Percentiles rank a stretch among this genome's conserved stretches.
Evolutionary conservation across 1,284 basidiomycete species (phyloP).

Genomic region (Baeospora myosura): DNA sequence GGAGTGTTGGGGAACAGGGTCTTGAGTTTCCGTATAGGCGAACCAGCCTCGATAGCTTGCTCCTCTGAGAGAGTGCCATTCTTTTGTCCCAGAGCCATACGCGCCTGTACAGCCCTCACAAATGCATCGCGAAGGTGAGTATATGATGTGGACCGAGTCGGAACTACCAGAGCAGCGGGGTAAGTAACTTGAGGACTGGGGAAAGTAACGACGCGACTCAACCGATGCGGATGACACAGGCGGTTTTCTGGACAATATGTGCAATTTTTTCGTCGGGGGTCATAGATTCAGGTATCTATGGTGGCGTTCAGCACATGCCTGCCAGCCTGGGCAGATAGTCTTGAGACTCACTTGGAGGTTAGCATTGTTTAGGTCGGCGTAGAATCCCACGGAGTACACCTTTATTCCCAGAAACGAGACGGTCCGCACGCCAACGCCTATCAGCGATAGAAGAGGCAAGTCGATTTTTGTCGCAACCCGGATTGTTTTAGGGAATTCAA

Average conservation of each 20-base stretch:
- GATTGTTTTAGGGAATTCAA: conserved; percentile 63
- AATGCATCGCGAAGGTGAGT: conserved; percentile 83
- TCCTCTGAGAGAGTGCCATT: conserved; percentile 48
- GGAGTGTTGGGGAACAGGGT: conserved; percentile 68
- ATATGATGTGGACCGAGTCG: conserved; percentile 75
- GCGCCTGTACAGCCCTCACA: conserved; percentile 64
- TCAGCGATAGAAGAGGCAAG: conserved; percentile 54
- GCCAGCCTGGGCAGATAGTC: background rate
- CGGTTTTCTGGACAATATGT: conserved; percentile 57
- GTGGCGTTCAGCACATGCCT: too few relatives aligned
- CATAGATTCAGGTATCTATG: conserved; percentile 37
- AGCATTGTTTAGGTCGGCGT: conserved; percentile 66
- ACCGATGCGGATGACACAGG: conserved; percentile 75
- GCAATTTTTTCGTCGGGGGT: conserved; percentile 63
- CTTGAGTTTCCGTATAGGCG: conserved; percentile 65
- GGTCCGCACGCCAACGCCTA: conserved; percentile 78
- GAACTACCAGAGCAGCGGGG: conserved; percentile 41
- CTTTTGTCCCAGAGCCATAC: conserved; percentile 50
- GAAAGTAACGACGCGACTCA: conserved; percentile 18
- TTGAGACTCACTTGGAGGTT: conserved; percentile 40
- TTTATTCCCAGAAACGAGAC: conserved; percentile 79
- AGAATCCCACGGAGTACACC: conserved; percentile 84
- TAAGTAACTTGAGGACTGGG: conserved; percentile 1
- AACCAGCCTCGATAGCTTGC: conserved; percentile 47
- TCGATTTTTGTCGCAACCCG: conserved; percentile 53